Evolutionary conservation across 1,284 basidiomycete species (phyloP).

Genomic region (Pyrrhoderma lamaoense): DNA sequence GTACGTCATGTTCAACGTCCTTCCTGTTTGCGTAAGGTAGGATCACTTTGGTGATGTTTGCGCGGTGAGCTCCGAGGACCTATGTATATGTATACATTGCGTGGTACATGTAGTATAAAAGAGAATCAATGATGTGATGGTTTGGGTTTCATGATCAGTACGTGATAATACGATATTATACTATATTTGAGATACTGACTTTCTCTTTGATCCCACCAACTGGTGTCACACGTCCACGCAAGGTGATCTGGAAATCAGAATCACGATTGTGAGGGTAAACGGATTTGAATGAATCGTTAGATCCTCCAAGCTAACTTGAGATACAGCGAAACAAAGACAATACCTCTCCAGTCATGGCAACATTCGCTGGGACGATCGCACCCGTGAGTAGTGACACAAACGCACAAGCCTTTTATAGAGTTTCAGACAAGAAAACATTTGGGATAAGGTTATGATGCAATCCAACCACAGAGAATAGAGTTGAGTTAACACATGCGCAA

Average conservation of each 20-base stretch:
- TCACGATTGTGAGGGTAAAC: slow-evolving; percentile 27
- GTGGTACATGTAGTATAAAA: background rate
- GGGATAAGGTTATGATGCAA: too few species aligned
- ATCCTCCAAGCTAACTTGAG: background rate
- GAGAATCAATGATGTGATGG: background rate
- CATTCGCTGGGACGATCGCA: slow-evolving; percentile 56
- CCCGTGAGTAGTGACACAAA: slow-evolving; percentile 79
- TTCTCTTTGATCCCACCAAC: slow-evolving; percentile 84
- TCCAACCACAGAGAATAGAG: too few species aligned
- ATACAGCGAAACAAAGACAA: background rate
- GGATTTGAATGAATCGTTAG: background rate
- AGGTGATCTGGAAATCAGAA: slow-evolving; percentile 52
- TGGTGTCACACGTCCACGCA: slow-evolving; percentile 70
- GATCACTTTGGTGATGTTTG: slow-evolving; percentile 74
- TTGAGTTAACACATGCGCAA: background rate
- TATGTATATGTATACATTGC: slow-evolving; percentile 25
- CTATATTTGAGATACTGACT: slow-evolving; percentile 25
- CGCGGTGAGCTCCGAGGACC: slow-evolving; percentile 77
- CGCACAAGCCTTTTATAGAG: slow-evolving; percentile 56
- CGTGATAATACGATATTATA: too few species aligned
- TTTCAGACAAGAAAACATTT: background rate
- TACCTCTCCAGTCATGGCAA: slow-evolving; percentile 69
- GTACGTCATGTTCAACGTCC: slow-evolving; percentile 80
- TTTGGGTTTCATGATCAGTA: too few species aligned
- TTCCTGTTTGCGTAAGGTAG: slow-evolving; percentile 78